Evolutionary conservation across 139 green algal species (phyloP).

Genomic region (Gonium pectorale): DNA sequence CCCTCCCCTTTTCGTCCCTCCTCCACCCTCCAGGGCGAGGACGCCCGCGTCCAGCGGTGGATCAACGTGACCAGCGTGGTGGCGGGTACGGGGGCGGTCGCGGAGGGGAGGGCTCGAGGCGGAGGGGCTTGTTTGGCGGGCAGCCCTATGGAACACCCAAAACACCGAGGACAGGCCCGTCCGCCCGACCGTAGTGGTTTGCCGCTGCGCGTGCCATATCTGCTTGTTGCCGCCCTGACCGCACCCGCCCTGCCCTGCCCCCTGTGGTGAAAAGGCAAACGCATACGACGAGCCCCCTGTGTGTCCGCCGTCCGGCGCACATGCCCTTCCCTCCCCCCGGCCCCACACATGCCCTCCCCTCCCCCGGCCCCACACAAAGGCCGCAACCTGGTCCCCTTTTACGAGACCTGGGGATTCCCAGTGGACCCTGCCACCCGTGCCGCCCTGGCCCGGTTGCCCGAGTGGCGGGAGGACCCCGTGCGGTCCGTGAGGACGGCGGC

Average conservation of each 20-base stretch:
- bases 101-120: too few relatives aligned
- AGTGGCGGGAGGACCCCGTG: too few relatives aligned
- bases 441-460: not conserved
- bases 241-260: not conserved
- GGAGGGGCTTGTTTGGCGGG: too few relatives aligned
- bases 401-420: conserved; percentile 8
- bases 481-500: too few relatives aligned
- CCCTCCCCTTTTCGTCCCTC: not conserved
- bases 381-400: conserved; percentile 31
- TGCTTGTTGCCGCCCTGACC: too few relatives aligned
- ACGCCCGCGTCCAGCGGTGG: conserved; percentile 10
- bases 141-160: too few relatives aligned
- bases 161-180: too few relatives aligned
- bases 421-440: not conserved
- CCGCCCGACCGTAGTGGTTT: not conserved
- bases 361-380: not conserved
- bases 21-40: not conserved
- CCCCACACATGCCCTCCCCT: not conserved
- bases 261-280: too few relatives aligned
- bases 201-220: not conserved
- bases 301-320: too few relatives aligned
- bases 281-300: too few relatives aligned
- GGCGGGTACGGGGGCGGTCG: conserved; percentile 5
- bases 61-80: conserved; percentile 7
- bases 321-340: not conserved